Conservation (phyloP, 495 filamentous ascomycete genomes). For the Echria macrotheca region DNA sequence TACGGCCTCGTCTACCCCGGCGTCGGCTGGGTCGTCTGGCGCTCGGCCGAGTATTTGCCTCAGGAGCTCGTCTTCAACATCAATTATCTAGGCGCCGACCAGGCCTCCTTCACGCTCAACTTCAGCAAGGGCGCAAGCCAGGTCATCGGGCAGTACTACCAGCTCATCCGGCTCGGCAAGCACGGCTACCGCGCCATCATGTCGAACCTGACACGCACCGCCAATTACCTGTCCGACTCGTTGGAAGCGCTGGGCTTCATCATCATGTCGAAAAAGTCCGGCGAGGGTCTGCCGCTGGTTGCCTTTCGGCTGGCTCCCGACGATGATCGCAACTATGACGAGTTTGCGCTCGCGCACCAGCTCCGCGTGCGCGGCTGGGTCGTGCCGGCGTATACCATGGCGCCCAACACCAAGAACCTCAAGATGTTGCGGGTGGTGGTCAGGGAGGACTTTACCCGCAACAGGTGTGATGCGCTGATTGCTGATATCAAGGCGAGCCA, state of each 20-base stretch:
- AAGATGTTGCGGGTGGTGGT: constrained; percentile 88
- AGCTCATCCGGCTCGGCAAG: constrained; percentile 87
- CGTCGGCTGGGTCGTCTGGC: constrained; percentile 90
- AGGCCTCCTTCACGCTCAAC: constrained; percentile 96
- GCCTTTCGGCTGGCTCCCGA: constrained; percentile 66
- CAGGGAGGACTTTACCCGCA: constrained; percentile 78
- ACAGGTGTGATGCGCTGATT: constrained; percentile 67
- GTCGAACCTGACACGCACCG: constrained; percentile 75
- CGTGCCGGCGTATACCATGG: constrained; percentile 93
- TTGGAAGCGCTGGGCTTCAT: constrained; percentile 71
- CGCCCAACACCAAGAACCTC: constrained; percentile 67
- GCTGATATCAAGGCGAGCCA: constrained; percentile 67
- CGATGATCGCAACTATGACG: constrained; percentile 64
- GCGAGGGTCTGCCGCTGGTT: constrained; percentile 76
- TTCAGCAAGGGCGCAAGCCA: constrained; percentile 91
- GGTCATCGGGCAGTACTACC: constrained; percentile 94
- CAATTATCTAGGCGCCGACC: constrained; percentile 92
- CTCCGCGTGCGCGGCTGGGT: constrained; percentile 83
- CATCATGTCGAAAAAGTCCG: constrained; percentile 72
- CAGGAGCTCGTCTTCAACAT: constrained; percentile 95
- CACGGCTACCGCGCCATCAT: constrained; percentile 83
- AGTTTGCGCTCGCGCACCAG: constrained; percentile 75
- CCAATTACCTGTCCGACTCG: constrained; percentile 69
- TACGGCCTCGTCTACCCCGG: constrained; percentile 74
- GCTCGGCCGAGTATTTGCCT: constrained; percentile 73